A percentile compares a stretch with the other conserved stretches of the same genome.
Conservation (phyloP, 768 basidiomycete genomes). For the Lactarius psammicola region DNA sequence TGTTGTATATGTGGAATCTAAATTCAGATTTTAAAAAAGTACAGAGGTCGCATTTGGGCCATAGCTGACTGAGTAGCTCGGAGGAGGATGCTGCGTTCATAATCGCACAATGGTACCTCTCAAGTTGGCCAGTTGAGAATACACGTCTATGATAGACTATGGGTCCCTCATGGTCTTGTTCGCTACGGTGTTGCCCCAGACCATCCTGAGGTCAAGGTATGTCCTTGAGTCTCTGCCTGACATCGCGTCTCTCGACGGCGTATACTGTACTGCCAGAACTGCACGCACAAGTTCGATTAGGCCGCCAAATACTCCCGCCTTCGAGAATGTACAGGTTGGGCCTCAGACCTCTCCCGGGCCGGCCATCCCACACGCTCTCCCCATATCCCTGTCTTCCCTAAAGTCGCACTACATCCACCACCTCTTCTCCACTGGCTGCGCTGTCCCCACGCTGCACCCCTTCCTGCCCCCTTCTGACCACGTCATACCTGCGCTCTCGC, state of each 20-base stretch:
- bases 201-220: constrained; percentile 96
- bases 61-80: not conserved
- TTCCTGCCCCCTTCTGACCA: constrained; percentile 47
- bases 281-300: constrained; percentile 90
- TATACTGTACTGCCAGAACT: constrained; percentile 61
- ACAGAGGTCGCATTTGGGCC: too few relatives aligned
- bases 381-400: constrained; percentile 60
- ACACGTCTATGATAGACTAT: constrained; percentile 89
- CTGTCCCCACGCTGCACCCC: constrained; percentile 59
- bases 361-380: constrained; percentile 52
- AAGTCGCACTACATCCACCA: constrained; percentile 78
- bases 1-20: too few relatives aligned
- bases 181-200: constrained; percentile 97
- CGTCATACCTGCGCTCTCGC: constrained; percentile 70
- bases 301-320: constrained; percentile 78
- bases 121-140: constrained; percentile 75
- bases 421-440: constrained; percentile 84
- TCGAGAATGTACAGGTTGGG: constrained; percentile 81
- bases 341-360: constrained; percentile 34
- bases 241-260: not conserved
- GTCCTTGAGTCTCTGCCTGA: constrained; percentile 21
- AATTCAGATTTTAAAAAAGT: too few relatives aligned
- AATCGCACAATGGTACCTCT: constrained; percentile 36
- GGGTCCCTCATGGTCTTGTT: constrained; percentile 93
- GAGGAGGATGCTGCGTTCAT: too few relatives aligned